These are phyloP conservation scores for Lactarius quietus DNA, from an alignment of 768 basidiomycete genomes.

Conservation along the genomic window DNA sequence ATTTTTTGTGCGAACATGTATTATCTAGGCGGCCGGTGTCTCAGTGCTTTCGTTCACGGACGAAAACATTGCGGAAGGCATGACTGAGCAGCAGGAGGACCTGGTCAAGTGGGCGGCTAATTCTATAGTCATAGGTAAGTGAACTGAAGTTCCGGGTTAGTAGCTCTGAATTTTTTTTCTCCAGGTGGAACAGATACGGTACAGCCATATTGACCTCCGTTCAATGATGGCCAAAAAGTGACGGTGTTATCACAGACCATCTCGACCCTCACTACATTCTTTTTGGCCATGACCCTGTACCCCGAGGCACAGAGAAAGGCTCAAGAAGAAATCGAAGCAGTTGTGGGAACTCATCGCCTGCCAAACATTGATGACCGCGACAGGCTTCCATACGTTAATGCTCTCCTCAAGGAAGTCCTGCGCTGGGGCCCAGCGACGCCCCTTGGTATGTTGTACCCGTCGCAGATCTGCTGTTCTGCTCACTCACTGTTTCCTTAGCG, in stretches of 20 bases:
- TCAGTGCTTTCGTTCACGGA: constrained; percentile 13
- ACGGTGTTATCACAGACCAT: neutral
- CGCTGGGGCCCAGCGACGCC: constrained; percentile 13
- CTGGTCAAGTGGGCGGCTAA: constrained; percentile 25
- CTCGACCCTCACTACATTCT: constrained; percentile 16
- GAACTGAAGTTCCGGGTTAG: too few relatives aligned
- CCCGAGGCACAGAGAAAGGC: constrained; percentile 27
- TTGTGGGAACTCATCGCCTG: constrained; percentile 29
- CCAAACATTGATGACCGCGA: too few relatives aligned
- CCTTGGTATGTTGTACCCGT: neutral
- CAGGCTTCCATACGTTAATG: constrained; percentile 32
- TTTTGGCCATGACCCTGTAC: constrained; percentile 22
- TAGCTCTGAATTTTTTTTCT: too few relatives aligned
- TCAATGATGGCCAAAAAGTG: neutral
- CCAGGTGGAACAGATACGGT: constrained; percentile 16
- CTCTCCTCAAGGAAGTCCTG: constrained; percentile 29
- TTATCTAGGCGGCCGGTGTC: neutral
- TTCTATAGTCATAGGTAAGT: constrained; percentile 19
- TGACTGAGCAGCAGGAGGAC: constrained; percentile 14
- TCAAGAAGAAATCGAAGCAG: constrained; percentile 30
- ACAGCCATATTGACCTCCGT: neutral
- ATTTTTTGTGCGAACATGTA: neutral
- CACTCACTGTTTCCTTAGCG: neutral
- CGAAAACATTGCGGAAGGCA: constrained; percentile 1
- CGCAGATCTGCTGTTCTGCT: neutral